Conservation (phyloP, 768 basidiomycete species). For the Lactarius deliciosus region DNA sequence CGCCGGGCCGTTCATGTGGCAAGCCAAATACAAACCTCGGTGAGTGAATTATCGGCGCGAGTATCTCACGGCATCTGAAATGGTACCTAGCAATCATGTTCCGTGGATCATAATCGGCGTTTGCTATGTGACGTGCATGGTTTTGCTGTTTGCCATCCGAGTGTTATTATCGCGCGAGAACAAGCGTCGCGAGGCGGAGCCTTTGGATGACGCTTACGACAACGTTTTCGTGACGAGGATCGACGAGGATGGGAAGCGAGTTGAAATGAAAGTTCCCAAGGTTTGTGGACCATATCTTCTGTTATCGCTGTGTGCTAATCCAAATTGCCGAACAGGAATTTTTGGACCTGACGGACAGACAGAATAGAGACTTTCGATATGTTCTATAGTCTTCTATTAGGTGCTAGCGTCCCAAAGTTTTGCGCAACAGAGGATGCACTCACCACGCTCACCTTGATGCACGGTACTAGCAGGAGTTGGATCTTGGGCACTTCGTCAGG, state of each 20-base stretch:
- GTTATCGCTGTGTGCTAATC: slow-evolving; percentile 5
- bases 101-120: slow-evolving; percentile 78
- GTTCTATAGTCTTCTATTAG: slow-evolving; percentile 44
- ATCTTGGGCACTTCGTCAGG: too few relatives aligned
- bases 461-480: not conserved
- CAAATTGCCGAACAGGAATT: slow-evolving; percentile 49
- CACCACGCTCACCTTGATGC: not conserved
- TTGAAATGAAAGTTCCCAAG: slow-evolving; percentile 64
- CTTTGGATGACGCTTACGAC: slow-evolving; percentile 52
- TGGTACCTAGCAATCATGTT: slow-evolving; percentile 54
- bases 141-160: slow-evolving; percentile 51
- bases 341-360: slow-evolving; percentile 68
- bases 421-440: not conserved
- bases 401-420: not conserved
- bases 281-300: slow-evolving; percentile 38
- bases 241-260: slow-evolving; percentile 50
- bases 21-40: slow-evolving; percentile 64
- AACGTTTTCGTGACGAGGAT: slow-evolving; percentile 58
- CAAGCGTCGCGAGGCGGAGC: slow-evolving; percentile 58
- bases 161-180: slow-evolving; percentile 59
- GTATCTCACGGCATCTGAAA: not conserved
- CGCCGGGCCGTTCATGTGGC: slow-evolving; percentile 79
- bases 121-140: slow-evolving; percentile 56
- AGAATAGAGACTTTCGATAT: slow-evolving; percentile 74
- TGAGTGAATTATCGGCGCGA: slow-evolving; percentile 31